Conservation (phyloP, 2,329 filamentous ascomycete species). For the Aschersonia sp. region DNA sequence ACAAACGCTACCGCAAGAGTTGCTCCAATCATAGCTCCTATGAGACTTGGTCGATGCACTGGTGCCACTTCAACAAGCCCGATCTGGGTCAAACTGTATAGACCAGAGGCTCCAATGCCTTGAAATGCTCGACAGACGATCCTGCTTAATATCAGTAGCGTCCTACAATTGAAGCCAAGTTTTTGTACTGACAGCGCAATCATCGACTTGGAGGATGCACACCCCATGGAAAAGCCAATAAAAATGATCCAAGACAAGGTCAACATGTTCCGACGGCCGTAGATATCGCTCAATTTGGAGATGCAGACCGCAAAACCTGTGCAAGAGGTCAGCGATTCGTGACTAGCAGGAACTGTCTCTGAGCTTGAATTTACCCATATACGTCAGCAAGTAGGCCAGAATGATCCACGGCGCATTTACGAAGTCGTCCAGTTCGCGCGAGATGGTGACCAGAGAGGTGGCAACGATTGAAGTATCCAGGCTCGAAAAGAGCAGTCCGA, state of each 20-base stretch:
- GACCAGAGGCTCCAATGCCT: conserved; percentile 44
- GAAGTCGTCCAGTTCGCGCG: conserved; percentile 34
- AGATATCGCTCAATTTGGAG: conserved; percentile 45
- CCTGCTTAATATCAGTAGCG: conserved; percentile 18
- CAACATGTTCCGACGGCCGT: conserved; percentile 36
- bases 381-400: conserved; percentile 40
- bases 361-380: conserved; percentile 27
- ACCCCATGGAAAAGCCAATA: conserved; percentile 38
- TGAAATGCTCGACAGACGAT: conserved; percentile 45
- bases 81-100: conserved; percentile 46
- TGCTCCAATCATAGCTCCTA: conserved; percentile 39
- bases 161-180: background rate
- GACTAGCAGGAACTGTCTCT: background rate
- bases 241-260: conserved; percentile 38
- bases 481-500: conserved; percentile 40
- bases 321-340: conserved; percentile 3
- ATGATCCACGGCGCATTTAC: conserved; percentile 39
- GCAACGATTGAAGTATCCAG: conserved; percentile 44
- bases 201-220: conserved; percentile 35
- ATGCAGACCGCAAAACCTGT: conserved; percentile 41
- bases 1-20: conserved; percentile 44
- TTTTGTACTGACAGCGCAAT: conserved; percentile 27
- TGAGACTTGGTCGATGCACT: conserved; percentile 33
- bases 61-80: conserved; percentile 42
- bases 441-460: conserved; percentile 42